Conservation (phyloP, 139 green algal genomes). For the Coelastrella sp. region DNA sequence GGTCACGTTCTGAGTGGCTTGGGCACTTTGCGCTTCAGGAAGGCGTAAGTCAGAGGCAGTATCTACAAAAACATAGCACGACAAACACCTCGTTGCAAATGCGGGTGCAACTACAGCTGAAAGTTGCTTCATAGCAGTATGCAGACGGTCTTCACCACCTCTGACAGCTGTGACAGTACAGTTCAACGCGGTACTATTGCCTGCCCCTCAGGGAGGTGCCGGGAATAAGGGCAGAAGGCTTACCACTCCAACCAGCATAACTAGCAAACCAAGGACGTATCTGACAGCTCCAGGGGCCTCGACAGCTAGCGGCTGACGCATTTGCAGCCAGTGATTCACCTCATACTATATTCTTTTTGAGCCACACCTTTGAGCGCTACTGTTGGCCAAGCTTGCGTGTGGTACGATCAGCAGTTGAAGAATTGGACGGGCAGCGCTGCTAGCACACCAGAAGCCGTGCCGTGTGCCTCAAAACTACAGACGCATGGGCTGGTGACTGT, state of each 20-base stretch:
- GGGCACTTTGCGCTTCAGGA: conserved; percentile 57
- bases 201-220: neutral
- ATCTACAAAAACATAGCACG: conserved; percentile 35
- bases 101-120: neutral
- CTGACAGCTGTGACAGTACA: neutral
- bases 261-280: conserved; percentile 53
- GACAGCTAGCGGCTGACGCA: conserved; percentile 22
- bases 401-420: neutral
- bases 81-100: neutral
- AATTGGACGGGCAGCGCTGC: too few relatives aligned
- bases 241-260: conserved; percentile 63
- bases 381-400: neutral
- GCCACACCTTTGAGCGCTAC: neutral
- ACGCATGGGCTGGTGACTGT: too few relatives aligned
- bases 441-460: too few relatives aligned
- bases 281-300: conserved; percentile 19
- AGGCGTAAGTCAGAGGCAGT: conserved; percentile 55
- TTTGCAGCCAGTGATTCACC: neutral
- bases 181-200: neutral
- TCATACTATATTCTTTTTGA: neutral
- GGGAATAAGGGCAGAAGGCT: neutral
- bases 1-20: neutral
- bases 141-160: neutral
- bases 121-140: neutral
- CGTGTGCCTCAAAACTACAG: too few relatives aligned